Percentiles rank a stretch among this genome's conserved stretches.
These are phyloP conservation scores for Gynandropsis gynandra DNA, from an alignment of 345 rosid genomes.

Conservation along the genomic window DNA sequence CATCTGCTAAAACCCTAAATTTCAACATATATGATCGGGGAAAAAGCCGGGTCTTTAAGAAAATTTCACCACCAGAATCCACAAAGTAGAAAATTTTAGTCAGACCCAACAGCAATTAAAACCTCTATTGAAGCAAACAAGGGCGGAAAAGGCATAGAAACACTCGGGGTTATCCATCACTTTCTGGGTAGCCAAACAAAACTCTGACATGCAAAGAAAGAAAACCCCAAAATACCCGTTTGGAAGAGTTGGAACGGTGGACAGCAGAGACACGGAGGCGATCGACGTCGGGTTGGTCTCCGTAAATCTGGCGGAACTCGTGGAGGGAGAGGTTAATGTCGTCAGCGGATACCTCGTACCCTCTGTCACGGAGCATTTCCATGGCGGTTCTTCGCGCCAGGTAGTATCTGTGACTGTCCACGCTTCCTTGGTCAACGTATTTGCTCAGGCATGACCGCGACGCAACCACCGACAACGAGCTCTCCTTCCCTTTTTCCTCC, in stretches of 20 bases:
- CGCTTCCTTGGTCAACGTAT: slow-evolving; percentile 46
- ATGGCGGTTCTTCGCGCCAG: slow-evolving; percentile 60
- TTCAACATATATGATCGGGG: neutral
- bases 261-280: slow-evolving; percentile 52
- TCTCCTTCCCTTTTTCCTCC: slow-evolving; percentile 26
- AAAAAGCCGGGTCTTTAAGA: neutral
- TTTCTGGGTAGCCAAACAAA: slow-evolving; percentile 21
- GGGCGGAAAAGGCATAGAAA: neutral
- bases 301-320: slow-evolving; percentile 51
- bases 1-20: slow-evolving; percentile 1
- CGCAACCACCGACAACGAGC: slow-evolving; percentile 18
- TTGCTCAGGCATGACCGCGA: slow-evolving; percentile 41
- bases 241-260: slow-evolving; percentile 47
- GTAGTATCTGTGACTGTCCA: slow-evolving; percentile 65
- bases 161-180: neutral
- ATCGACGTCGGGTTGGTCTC: slow-evolving; percentile 49
- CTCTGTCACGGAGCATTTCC: slow-evolving; percentile 85
- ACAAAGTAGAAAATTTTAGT: neutral
- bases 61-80: slow-evolving; percentile 3
- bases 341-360: slow-evolving; percentile 50
- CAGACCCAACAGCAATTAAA: neutral
- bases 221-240: slow-evolving; percentile 37
- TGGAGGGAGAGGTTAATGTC: slow-evolving; percentile 59
- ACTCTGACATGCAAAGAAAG: neutral
- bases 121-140: slow-evolving; percentile 6